These are phyloP conservation scores for Verticillium nubilum DNA, from an alignment of 2,329 filamentous ascomycete species.

Conservation along the genomic window DNA sequence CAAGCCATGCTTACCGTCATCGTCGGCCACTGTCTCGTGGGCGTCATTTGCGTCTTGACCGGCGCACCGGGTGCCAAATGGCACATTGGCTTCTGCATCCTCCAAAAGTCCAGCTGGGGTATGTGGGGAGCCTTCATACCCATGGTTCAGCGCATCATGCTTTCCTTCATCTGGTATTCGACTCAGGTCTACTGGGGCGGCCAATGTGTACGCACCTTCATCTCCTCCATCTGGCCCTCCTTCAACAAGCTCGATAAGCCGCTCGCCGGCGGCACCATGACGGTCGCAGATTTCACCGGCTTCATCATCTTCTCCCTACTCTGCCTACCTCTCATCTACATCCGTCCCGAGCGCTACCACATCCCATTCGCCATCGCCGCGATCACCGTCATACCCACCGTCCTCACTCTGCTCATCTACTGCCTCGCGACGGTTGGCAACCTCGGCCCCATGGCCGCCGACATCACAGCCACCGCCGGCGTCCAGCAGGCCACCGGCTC, in stretches of 20 bases:
- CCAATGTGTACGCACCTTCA: slow-evolving; percentile 17
- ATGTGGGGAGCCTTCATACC: slow-evolving; percentile 19
- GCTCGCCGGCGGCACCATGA: slow-evolving; percentile 13
- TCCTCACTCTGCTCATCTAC: slow-evolving; percentile 24
- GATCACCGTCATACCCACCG: slow-evolving; percentile 16
- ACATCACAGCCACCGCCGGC: slow-evolving; percentile 14
- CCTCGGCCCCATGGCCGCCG: slow-evolving; percentile 16
- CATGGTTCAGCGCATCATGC: slow-evolving; percentile 16
- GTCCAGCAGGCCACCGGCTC: slow-evolving; percentile 13
- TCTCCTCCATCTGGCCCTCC: slow-evolving; percentile 13
- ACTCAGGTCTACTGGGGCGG: slow-evolving; percentile 20
- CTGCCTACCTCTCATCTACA: slow-evolving; percentile 18
- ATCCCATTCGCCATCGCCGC: slow-evolving; percentile 18
- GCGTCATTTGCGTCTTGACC: slow-evolving; percentile 18
- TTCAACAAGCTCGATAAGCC: slow-evolving; percentile 13
- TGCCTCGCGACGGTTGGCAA: slow-evolving; percentile 19
- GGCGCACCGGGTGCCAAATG: slow-evolving; percentile 20
- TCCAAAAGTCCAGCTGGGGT: slow-evolving; percentile 20
- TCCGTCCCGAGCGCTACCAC: slow-evolving; percentile 19
- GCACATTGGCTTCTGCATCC: slow-evolving; percentile 21
- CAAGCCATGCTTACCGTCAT: slow-evolving; percentile 20
- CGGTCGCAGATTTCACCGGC: slow-evolving; percentile 14
- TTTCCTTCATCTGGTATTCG: slow-evolving; percentile 20
- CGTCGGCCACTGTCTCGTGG: slow-evolving; percentile 17
- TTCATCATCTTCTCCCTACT: slow-evolving; percentile 18